phyloP scores from a whole-genome alignment of 345 rosid genomes.

The Microthlaspi erraticum region DNA sequence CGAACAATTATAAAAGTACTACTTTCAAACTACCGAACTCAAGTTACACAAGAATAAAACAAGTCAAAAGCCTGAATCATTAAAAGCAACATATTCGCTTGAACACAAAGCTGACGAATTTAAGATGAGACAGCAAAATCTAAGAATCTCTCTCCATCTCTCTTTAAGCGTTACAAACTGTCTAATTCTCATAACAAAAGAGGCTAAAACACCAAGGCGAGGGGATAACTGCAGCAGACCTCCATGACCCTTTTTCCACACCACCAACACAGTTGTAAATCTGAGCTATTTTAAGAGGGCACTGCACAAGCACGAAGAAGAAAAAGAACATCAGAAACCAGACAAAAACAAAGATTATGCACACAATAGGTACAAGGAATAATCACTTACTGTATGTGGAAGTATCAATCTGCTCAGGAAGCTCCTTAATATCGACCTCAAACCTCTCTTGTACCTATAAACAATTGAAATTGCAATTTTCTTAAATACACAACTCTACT shows the following conservation, averaged over 20 bases:
- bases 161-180: not conserved
- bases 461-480: not conserved
- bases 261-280: not conserved
- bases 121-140: not conserved
- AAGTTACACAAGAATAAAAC: not conserved
- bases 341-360: not conserved
- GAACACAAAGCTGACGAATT: not conserved
- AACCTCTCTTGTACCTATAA: slow-evolving; percentile 88
- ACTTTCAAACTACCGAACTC: not conserved
- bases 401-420: slow-evolving; percentile 94
- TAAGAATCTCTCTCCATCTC: not conserved
- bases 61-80: not conserved
- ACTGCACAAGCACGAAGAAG: slow-evolving; percentile 7
- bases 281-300: slow-evolving; percentile 10
- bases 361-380: not conserved
- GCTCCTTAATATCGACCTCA: slow-evolving; percentile 96
- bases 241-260: not conserved
- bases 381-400: slow-evolving; percentile 76
- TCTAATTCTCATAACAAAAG: not conserved
- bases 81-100: not conserved
- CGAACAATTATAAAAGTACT: not conserved
- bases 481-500: not conserved
- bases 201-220: not conserved
- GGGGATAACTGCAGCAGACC: not conserved
- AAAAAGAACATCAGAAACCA: not conserved